Evolutionary conservation across 176 grass and related monocot genomes (phyloP).

Genomic region (Alopecurus myosuroides): DNA sequence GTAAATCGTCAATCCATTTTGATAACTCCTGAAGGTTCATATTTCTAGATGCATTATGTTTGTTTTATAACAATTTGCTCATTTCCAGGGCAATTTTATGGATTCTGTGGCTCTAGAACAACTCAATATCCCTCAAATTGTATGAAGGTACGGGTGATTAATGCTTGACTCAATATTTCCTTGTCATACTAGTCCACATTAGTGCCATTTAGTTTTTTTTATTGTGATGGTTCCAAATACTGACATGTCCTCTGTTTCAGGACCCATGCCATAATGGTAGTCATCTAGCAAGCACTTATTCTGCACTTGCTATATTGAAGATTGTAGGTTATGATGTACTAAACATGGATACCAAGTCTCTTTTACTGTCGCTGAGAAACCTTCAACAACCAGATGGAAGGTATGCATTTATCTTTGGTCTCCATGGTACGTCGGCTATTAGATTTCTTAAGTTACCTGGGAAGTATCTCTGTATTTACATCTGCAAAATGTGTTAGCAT

Average conservation of each 20-base stretch:
- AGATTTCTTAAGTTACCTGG: neutral
- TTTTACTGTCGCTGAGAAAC: slow-evolving; percentile 66
- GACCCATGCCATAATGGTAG: slow-evolving; percentile 55
- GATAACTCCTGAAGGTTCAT: too few relatives aligned
- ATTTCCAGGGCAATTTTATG: slow-evolving; percentile 65
- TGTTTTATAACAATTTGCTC: neutral
- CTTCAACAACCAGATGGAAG: slow-evolving; percentile 89
- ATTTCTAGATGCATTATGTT: neutral
- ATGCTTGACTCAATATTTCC: neutral
- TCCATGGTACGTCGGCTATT: neutral
- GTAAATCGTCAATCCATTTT: too few relatives aligned
- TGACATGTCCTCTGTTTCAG: slow-evolving; percentile 30
- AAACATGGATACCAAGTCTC: slow-evolving; percentile 48
- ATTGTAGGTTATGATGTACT: slow-evolving; percentile 64
- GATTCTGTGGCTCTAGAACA: slow-evolving; percentile 85
- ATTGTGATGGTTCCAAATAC: neutral
- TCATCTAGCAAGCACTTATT: slow-evolving; percentile 93
- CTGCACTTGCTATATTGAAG: slow-evolving; percentile 78
- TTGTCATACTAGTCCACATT: neutral
- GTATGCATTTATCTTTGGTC: slow-evolving; percentile 36
- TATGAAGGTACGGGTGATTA: slow-evolving; percentile 17
- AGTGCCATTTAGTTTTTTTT: slow-evolving; percentile 2
- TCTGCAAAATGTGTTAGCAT: neutral
- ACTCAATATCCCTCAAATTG: slow-evolving; percentile 49
- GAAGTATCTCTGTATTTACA: neutral